phyloP scores from a whole-genome alignment of 2,329 filamentous ascomycete genomes.

The Verticillium dahliae region DNA sequence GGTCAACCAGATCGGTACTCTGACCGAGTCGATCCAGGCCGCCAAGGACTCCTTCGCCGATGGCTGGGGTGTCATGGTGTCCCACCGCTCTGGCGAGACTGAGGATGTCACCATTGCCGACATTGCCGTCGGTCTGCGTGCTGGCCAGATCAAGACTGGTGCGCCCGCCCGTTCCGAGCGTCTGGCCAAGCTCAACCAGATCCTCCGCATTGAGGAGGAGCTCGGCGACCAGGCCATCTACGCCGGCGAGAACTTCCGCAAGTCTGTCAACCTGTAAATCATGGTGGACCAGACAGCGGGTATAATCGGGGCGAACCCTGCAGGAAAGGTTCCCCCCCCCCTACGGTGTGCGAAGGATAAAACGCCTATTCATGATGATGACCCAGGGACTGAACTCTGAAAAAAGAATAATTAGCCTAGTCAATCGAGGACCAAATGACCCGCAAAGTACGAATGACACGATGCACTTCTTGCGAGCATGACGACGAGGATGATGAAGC shows the following conservation, averaged over 20 bases:
- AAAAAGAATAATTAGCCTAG: not conserved
- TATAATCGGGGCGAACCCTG: not conserved
- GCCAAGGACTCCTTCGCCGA: conserved; percentile 97
- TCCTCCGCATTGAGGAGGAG: conserved; percentile 99
- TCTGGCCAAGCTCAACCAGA: conserved; percentile 99
- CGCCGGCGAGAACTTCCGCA: conserved; percentile 89
- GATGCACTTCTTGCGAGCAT: not conserved
- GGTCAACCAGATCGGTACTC: conserved; percentile 99
- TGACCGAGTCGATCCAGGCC: conserved; percentile 97
- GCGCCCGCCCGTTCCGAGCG: conserved; percentile 94
- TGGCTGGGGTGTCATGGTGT: conserved; percentile 99
- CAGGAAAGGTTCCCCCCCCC: not conserved
- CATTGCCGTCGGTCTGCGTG: conserved; percentile 91
- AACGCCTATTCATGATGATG: conserved; percentile 1
- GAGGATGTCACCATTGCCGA: conserved; percentile 99
- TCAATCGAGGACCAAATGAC: not conserved
- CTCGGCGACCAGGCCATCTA: conserved; percentile 87
- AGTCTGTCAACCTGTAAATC: conserved; percentile 73
- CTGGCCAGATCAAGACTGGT: conserved; percentile 98
- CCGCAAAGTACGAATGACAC: not conserved
- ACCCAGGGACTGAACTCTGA: not conserved
- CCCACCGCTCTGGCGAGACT: conserved; percentile 97
- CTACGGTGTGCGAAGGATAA: not conserved
- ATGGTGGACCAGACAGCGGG: not conserved
- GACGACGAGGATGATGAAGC: not conserved